phyloP scores from a whole-genome alignment of 2,329 filamentous ascomycete genomes.

The Domatiomyces catenatus region DNA sequence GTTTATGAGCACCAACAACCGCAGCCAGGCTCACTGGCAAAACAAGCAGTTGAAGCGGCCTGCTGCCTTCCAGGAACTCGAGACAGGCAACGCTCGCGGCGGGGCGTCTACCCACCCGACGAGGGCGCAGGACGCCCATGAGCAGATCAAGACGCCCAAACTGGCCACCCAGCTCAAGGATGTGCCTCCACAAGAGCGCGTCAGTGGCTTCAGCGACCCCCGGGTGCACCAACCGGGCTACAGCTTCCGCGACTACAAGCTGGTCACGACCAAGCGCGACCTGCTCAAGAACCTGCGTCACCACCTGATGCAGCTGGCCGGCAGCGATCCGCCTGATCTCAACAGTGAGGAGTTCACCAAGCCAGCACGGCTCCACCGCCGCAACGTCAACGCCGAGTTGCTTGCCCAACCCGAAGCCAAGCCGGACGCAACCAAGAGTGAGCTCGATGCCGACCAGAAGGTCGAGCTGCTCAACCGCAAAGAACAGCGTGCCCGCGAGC shows the following conservation, averaged over 20 bases:
- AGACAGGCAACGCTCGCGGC: background rate
- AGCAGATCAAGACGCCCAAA: background rate
- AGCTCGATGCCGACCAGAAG: constrained; percentile 24
- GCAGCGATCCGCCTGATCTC: constrained; percentile 46
- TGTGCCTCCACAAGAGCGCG: constrained; percentile 8
- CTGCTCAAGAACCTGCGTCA: constrained; percentile 66
- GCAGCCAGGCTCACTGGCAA: background rate
- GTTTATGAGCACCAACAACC: constrained; percentile 1
- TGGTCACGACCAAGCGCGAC: constrained; percentile 70
- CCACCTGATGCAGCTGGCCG: constrained; percentile 71
- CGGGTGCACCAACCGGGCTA: constrained; percentile 9
- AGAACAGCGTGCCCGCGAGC: constrained; percentile 68
- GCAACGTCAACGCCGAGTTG: constrained; percentile 47
- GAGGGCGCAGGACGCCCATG: background rate
- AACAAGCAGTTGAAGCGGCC: background rate
- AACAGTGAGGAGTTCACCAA: constrained; percentile 75
- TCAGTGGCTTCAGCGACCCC: constrained; percentile 17
- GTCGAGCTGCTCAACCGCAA: constrained; percentile 23
- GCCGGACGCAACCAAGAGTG: constrained; percentile 42
- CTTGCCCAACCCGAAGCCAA: constrained; percentile 37
- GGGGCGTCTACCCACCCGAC: background rate
- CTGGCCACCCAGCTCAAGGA: background rate
- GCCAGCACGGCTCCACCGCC: constrained; percentile 75
- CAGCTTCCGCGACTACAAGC: constrained; percentile 41
- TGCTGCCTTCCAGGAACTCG: background rate